Conservation (phyloP, 805 yeast species). For the Trichomonascus vanleenenianus region DNA sequence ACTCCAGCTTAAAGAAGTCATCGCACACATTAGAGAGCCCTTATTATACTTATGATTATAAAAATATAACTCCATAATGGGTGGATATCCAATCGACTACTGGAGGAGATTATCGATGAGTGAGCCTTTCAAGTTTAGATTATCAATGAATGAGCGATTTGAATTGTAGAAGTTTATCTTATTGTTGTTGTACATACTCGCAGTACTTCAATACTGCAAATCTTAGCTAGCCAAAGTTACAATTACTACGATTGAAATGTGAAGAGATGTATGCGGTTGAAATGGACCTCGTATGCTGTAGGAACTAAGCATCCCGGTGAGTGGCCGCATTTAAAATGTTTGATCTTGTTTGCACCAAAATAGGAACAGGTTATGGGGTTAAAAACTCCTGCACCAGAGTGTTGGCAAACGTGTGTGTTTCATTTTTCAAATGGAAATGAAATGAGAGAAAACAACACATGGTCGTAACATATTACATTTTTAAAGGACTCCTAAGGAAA, state of each 20-base stretch:
- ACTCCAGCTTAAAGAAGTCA: conserved; percentile 21
- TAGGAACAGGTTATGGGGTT: conserved; percentile 66
- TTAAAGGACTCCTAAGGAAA: conserved; percentile 2
- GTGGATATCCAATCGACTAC: no score
- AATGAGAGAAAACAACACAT: background rate
- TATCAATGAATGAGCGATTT: no score
- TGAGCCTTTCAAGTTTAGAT: no score
- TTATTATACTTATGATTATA: conserved; percentile 20
- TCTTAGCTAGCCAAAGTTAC: no score
- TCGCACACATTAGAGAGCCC: conserved; percentile 23
- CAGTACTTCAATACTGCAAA: no score
- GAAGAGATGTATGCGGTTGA: conserved; percentile 43
- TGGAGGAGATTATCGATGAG: no score
- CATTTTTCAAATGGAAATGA: background rate
- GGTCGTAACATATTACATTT: conserved; percentile 6
- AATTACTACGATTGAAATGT: background rate
- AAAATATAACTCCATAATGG: conserved; percentile 1
- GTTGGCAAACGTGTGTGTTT: conserved; percentile 65
- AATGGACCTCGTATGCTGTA: conserved; percentile 61
- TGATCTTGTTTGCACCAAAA: conserved; percentile 83
- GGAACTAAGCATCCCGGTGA: conserved; percentile 49
- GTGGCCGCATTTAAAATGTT: conserved; percentile 49
- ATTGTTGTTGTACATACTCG: no score
- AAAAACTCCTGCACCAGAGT: conserved; percentile 78
- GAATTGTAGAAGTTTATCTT: background rate